Conservation (phyloP, 1,284 basidiomycete species). For the Pisolithus thermaeus region DNA sequence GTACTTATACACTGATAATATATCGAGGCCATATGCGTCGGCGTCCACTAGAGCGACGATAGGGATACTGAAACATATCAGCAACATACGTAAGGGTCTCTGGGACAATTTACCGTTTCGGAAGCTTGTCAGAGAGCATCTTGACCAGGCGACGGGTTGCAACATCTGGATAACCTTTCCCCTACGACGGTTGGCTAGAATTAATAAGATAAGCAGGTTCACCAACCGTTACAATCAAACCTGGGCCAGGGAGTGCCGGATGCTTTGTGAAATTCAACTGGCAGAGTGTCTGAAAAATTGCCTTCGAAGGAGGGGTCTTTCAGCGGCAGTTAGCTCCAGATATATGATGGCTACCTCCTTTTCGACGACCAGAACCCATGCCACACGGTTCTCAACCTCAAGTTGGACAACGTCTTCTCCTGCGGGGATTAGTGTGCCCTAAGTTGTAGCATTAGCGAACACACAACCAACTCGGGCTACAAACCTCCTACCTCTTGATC, state of each 20-base stretch:
- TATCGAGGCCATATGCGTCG: slow-evolving; percentile 87
- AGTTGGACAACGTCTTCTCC: slow-evolving; percentile 65
- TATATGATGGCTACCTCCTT: slow-evolving; percentile 62
- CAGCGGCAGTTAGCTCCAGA: not conserved
- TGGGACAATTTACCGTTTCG: slow-evolving; percentile 29
- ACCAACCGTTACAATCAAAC: slow-evolving; percentile 68
- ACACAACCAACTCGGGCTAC: not conserved
- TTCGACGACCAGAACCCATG: slow-evolving; percentile 84
- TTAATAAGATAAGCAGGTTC: not conserved
- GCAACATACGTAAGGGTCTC: not conserved
- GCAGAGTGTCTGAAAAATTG: slow-evolving; percentile 81
- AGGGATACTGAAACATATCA: slow-evolving; percentile 46
- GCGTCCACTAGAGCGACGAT: slow-evolving; percentile 81
- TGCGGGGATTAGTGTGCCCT: slow-evolving; percentile 75
- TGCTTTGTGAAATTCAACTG: slow-evolving; percentile 46
- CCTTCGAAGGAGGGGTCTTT: slow-evolving; percentile 40
- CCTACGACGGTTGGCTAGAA: slow-evolving; percentile 40
- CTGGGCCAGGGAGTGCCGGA: slow-evolving; percentile 46
- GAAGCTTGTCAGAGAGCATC: slow-evolving; percentile 61
- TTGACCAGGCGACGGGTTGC: slow-evolving; percentile 80
- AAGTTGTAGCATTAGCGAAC: not conserved
- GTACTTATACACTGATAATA: slow-evolving; percentile 78
- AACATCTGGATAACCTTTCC: slow-evolving; percentile 91
- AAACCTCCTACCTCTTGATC: slow-evolving; percentile 49
- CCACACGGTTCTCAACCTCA: slow-evolving; percentile 43